These are phyloP conservation scores for Saprolegnia diclina DNA, from an alignment of 352 stramenopile species.

Conservation along the genomic window DNA sequence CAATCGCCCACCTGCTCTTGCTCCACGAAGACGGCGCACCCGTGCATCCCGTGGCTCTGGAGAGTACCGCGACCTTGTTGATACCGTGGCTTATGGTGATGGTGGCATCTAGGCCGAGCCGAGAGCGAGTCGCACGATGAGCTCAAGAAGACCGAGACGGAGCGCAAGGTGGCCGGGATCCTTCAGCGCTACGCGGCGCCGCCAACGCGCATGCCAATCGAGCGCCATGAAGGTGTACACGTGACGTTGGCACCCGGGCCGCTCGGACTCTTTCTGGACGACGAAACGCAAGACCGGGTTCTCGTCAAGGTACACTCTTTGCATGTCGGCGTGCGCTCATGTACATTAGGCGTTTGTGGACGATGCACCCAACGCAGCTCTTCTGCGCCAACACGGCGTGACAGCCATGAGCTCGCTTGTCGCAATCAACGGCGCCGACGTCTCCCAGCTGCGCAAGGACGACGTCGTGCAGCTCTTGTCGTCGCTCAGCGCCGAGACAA, in stretches of 20 bases:
- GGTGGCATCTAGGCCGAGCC: background rate
- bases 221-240: constrained; percentile 33
- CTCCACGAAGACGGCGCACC: constrained; percentile 8
- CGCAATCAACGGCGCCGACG: constrained; percentile 52
- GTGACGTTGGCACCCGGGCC: constrained; percentile 40
- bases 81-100: too few relatives aligned
- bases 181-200: background rate
- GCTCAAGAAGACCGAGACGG: background rate
- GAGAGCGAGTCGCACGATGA: background rate
- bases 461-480: constrained; percentile 46
- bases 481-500: constrained; percentile 46
- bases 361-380: constrained; percentile 38
- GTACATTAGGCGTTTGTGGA: constrained; percentile 36
- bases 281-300: constrained; percentile 46
- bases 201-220: constrained; percentile 26
- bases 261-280: constrained; percentile 54
- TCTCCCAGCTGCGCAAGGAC: constrained; percentile 36
- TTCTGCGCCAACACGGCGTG: constrained; percentile 37
- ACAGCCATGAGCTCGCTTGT: constrained; percentile 38
- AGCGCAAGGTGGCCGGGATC: background rate
- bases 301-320: constrained; percentile 35
- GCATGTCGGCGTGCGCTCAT: background rate
- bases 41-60: background rate
- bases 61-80: too few relatives aligned
- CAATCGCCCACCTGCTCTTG: constrained; percentile 10